Evolutionary conservation across 2,329 filamentous ascomycete genomes (phyloP), one percentile per base, ranked within the genome.

Genomic region (Arachnomyces sp.): DNA sequence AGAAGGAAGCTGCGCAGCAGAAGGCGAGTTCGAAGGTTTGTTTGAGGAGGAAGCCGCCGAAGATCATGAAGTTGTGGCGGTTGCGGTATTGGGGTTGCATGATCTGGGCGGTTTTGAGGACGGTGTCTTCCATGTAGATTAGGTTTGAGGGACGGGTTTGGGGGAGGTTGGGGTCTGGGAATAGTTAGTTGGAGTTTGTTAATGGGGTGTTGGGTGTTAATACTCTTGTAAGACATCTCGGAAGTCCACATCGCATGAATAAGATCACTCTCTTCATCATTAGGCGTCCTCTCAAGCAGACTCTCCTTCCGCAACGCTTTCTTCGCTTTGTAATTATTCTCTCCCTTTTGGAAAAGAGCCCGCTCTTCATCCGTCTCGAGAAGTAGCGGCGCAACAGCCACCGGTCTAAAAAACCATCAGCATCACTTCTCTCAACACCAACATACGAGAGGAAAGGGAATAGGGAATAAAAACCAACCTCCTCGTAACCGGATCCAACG

Each of bases 11-110:
- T 1, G 80, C 82, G 53, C 80, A 84, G 57, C 81, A 85, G 62
- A 86, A 87, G 1, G 83, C 82, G 5, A 86, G 71, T 61, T 87
- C 83, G 52, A 86, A 86, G 0, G 81, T 83, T 53, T 84, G 78
- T 55, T 84, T 84, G 8, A 87, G 68, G 8, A 86, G 72, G 56
- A 82, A 86, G 11, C 83, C 83, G 38, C 83, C 83, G 52, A 86
- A 87, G 40, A 87, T 84, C 82, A 86, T 85, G 59, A 83, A 84
- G 52, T 83, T 79, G 59, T 86, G 81, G 2, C 78, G 63, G 58
- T 82, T 82, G 35, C 80, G 74, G 57, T 80, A 75, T 58, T 84
- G 80, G 0, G 83, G 83, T 56, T 86, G 82, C 82, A 86, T 86
- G 48, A 87, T 84, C 50, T 74, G 75, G 8, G 82, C 80, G 2